These are phyloP conservation scores for Ordospora pajunii DNA, from an alignment of 371 early-diverging fungal genomes.

Conservation along the genomic window DNA sequence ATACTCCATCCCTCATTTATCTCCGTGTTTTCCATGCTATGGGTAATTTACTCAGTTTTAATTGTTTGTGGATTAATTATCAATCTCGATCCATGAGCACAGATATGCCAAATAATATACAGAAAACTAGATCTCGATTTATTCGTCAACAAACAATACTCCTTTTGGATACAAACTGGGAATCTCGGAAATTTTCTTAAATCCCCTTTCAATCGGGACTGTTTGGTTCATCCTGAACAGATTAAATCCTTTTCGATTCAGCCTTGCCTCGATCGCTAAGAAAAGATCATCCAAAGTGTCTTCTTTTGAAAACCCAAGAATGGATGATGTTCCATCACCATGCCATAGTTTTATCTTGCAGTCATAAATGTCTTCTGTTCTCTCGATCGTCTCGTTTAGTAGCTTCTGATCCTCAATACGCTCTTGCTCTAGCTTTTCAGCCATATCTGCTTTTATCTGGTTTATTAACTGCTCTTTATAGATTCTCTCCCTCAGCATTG, in stretches of 20 bases:
- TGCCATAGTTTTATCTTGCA: slow-evolving; percentile 24
- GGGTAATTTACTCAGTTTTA: too few relatives aligned
- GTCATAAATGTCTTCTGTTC: slow-evolving; percentile 8
- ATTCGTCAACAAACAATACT: slow-evolving; percentile 27
- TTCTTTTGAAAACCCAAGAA: slow-evolving; percentile 4
- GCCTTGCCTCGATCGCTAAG: neutral
- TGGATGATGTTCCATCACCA: slow-evolving; percentile 10
- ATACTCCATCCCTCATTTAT: too few relatives aligned
- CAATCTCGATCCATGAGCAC: too few relatives aligned
- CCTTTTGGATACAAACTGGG: slow-evolving; percentile 18
- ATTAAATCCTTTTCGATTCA: neutral
- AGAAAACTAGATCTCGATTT: neutral
- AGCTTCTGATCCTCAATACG: neutral
- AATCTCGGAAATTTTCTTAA: slow-evolving; percentile 3
- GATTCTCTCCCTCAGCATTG: slow-evolving; percentile 3
- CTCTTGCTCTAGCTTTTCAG: neutral
- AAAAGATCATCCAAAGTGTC: slow-evolving; percentile 21
- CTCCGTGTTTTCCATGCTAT: too few relatives aligned
- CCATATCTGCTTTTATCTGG: slow-evolving; percentile 13
- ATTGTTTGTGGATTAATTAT: too few relatives aligned
- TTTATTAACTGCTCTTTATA: slow-evolving; percentile 24
- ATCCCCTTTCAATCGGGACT: neutral
- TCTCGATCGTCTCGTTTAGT: neutral
- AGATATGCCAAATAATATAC: too few relatives aligned
- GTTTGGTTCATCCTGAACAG: slow-evolving; percentile 9